Evolutionary conservation across 768 basidiomycete species (phyloP).

Genomic region (Hypsizygus marmoreus): DNA sequence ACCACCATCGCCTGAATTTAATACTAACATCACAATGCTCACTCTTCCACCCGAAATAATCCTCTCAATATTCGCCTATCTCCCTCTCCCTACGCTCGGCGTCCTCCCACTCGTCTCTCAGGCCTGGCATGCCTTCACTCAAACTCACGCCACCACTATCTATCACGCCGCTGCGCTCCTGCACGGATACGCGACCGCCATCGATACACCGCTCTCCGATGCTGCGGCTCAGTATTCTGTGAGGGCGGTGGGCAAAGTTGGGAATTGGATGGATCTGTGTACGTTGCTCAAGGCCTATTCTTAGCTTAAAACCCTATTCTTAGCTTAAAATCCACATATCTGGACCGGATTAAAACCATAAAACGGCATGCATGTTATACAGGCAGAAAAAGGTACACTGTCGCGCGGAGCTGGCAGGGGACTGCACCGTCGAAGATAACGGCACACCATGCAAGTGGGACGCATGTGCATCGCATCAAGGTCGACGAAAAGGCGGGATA

Average conservation of each 20-base stretch:
- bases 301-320: neutral
- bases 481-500: conserved; percentile 65
- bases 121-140: conserved; percentile 49
- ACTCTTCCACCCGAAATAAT: conserved; percentile 62
- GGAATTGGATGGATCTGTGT: conserved; percentile 67
- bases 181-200: conserved; percentile 45
- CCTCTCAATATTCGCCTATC: conserved; percentile 48
- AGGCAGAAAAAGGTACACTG: conserved; percentile 49
- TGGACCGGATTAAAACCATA: too few relatives aligned
- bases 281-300: conserved; percentile 17
- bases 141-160: conserved; percentile 48
- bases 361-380: neutral
- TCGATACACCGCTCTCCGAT: conserved; percentile 28
- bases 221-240: conserved; percentile 30
- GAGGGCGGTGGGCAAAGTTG: conserved; percentile 38
- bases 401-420: conserved; percentile 59
- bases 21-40: too few relatives aligned
- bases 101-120: conserved; percentile 40
- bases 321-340: neutral
- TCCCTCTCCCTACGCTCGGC: conserved; percentile 48
- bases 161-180: conserved; percentile 58
- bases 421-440: conserved; percentile 41
- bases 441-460: conserved; percentile 32
- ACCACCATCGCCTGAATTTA: too few relatives aligned
- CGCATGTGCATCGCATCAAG: conserved; percentile 71